Percentiles rank a stretch among this genome's conserved stretches.
These are phyloP conservation scores for Ustilago loliicola DNA, from an alignment of 1,284 basidiomycete species.

Conservation along the genomic window DNA sequence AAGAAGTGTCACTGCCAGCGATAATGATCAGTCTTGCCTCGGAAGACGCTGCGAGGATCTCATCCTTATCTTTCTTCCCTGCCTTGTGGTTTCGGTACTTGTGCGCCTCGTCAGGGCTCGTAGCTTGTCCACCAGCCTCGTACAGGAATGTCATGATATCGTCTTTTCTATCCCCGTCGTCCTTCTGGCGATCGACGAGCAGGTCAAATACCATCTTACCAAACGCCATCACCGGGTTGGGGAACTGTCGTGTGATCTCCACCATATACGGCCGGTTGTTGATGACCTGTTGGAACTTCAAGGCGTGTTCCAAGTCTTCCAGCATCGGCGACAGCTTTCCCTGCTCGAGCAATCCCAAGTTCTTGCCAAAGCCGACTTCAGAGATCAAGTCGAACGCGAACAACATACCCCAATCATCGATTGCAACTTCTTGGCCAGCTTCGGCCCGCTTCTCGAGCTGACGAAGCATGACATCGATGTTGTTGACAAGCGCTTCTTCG, in stretches of 20 bases:
- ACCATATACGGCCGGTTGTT: slow-evolving; percentile 34
- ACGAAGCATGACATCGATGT: slow-evolving; percentile 21
- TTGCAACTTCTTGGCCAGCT: slow-evolving; percentile 14
- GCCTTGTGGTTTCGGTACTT: too few relatives aligned
- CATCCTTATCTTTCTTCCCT: background rate
- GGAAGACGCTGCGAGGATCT: background rate
- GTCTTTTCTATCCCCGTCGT: background rate
- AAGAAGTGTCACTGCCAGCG: slow-evolving; percentile 36
- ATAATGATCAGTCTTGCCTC: slow-evolving; percentile 28
- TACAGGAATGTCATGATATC: slow-evolving; percentile 27
- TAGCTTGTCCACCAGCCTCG: slow-evolving; percentile 2
- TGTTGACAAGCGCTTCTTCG: slow-evolving; percentile 15
- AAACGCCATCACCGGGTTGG: slow-evolving; percentile 23
- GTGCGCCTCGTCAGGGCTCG: background rate
- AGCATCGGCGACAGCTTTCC: slow-evolving; percentile 24
- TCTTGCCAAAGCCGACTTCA: slow-evolving; percentile 24
- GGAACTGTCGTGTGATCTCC: slow-evolving; percentile 12
- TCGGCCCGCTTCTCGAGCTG: slow-evolving; percentile 9
- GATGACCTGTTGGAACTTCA: slow-evolving; percentile 21
- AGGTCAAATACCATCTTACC: slow-evolving; percentile 16
- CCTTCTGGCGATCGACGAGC: slow-evolving; percentile 22
- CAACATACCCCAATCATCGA: slow-evolving; percentile 23
- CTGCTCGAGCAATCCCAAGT: slow-evolving; percentile 25
- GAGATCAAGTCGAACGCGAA: slow-evolving; percentile 37
- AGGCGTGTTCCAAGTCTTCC: slow-evolving; percentile 17